These are phyloP conservation scores for Plasmodium gaboni DNA, from an alignment of 169 alveolate genomes.

Conservation along the genomic window DNA sequence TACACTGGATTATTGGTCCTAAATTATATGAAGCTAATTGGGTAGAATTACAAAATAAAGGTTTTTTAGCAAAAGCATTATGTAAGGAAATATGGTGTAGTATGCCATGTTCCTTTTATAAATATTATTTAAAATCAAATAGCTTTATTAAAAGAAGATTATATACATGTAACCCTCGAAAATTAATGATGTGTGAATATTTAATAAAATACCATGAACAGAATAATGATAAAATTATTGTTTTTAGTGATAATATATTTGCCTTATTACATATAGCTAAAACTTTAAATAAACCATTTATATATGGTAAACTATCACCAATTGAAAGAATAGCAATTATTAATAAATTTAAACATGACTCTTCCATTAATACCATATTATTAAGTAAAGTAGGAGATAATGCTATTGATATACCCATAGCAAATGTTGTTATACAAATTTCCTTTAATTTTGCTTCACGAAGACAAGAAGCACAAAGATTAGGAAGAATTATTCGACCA, in stretches of 20 bases:
- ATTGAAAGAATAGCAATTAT: constrained; percentile 94
- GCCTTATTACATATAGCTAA: constrained; percentile 94
- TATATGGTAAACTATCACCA: constrained; percentile 92
- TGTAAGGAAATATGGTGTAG: constrained; percentile 99
- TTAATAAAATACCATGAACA: constrained; percentile 96
- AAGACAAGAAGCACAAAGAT: constrained; percentile 99
- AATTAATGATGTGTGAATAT: constrained; percentile 96
- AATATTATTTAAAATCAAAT: constrained; percentile 93
- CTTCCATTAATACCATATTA: constrained; percentile 89
- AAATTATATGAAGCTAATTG: constrained; percentile 99
- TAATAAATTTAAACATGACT: constrained; percentile 91
- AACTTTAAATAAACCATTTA: constrained; percentile 92
- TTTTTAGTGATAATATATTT: constrained; percentile 97
- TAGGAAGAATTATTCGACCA: constrained; percentile 99
- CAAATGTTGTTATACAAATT: constrained; percentile 99
- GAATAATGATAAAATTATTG: constrained; percentile 97
- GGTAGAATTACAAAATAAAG: constrained; percentile 97
- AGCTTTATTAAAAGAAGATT: constrained; percentile 93
- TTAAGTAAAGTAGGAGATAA: constrained; percentile 99
- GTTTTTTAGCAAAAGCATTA: constrained; percentile 97
- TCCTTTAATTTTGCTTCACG: constrained; percentile 98
- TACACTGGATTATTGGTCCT: constrained; percentile 99
- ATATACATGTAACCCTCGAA: constrained; percentile 98
- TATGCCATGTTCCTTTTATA: constrained; percentile 96
- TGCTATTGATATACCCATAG: constrained; percentile 99